A percentile compares a stretch with the other conserved stretches of the same genome.
phyloP scores from a whole-genome alignment of 2,329 filamentous ascomycete species.

The Penicillium sp. region DNA sequence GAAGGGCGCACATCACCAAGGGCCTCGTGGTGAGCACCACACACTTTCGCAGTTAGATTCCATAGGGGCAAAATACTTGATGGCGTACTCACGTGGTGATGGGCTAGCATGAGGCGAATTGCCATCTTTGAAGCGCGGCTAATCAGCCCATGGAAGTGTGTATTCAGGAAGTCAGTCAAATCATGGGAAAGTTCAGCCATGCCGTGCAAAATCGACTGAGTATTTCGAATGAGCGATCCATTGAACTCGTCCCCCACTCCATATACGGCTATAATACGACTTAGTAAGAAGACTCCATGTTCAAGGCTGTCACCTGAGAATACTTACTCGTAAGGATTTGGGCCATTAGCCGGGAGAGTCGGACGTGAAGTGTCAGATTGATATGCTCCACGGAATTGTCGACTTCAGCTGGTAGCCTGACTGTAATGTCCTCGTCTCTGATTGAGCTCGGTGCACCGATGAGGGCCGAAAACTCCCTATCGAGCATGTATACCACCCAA shows the following conservation, averaged over 20 bases:
- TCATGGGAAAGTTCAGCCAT: slow-evolving; percentile 28
- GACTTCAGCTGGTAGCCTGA: slow-evolving; percentile 22
- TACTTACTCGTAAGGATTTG: slow-evolving; percentile 28
- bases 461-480: slow-evolving; percentile 28
- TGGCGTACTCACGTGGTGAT: slow-evolving; percentile 24
- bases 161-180: slow-evolving; percentile 23
- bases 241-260: slow-evolving; percentile 26
- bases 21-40: slow-evolving; percentile 28
- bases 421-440: slow-evolving; percentile 30
- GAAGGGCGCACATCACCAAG: slow-evolving; percentile 28
- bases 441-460: slow-evolving; percentile 31
- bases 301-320: no score
- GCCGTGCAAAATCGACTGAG: slow-evolving; percentile 25
- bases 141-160: slow-evolving; percentile 25
- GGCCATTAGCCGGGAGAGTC: slow-evolving; percentile 26
- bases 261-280: slow-evolving; percentile 21
- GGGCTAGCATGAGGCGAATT: slow-evolving; percentile 26
- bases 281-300: no score
- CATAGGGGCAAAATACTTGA: background rate
- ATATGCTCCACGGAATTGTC: slow-evolving; percentile 22
- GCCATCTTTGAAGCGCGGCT: slow-evolving; percentile 28
- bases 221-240: slow-evolving; percentile 24
- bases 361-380: slow-evolving; percentile 27
- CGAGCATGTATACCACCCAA: slow-evolving; percentile 32
- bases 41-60: slow-evolving; percentile 16